phyloP scores from a whole-genome alignment of 331 rosid genomes.

The Dryas integrifolia region DNA sequence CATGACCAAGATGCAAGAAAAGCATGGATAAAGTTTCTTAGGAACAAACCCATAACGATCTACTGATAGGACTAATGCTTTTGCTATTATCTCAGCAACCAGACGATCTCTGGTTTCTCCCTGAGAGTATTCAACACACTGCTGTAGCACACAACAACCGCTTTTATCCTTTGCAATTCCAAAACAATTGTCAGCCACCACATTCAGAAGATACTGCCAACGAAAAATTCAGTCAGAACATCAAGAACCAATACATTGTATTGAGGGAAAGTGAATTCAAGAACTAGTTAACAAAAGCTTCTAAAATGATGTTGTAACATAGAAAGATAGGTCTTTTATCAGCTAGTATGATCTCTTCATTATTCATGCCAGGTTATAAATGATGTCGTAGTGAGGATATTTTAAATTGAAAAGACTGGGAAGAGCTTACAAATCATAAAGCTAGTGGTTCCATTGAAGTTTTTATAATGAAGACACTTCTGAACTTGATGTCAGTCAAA shows the following conservation, averaged over 20 bases:
- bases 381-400: background rate
- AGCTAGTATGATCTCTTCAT: background rate
- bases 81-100: slow-evolving; percentile 26
- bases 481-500: too few species aligned
- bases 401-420: background rate
- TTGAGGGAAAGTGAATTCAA: background rate
- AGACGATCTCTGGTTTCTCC: slow-evolving; percentile 40
- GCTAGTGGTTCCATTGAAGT: too few species aligned
- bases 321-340: slow-evolving; percentile 11
- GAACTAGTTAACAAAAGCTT: background rate
- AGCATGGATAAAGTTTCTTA: background rate
- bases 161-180: slow-evolving; percentile 51
- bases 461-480: too few species aligned
- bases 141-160: slow-evolving; percentile 62
- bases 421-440: background rate
- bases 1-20: slow-evolving; percentile 1
- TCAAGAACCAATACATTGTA: background rate
- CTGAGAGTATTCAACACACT: slow-evolving; percentile 33
- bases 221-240: slow-evolving; percentile 1
- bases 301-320: background rate
- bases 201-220: slow-evolving; percentile 47
- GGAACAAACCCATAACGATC: slow-evolving; percentile 61
- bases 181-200: slow-evolving; percentile 36
- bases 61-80: slow-evolving; percentile 36
- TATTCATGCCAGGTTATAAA: slow-evolving; percentile 2